Conservation (phyloP, 2,329 filamentous ascomycete species). For the Helotiales sp. region DNA sequence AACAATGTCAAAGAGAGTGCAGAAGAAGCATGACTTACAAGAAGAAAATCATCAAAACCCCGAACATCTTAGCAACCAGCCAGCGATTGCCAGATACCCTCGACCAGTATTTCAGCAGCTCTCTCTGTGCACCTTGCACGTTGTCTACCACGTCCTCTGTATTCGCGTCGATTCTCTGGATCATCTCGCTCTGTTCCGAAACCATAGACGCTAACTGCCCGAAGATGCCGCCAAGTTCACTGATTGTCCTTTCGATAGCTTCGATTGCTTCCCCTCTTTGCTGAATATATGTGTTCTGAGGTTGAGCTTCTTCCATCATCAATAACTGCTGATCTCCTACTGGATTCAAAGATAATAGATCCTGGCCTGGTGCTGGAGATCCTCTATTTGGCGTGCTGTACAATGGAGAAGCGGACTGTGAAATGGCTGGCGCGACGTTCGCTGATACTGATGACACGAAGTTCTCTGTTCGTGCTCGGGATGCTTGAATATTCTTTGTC, state of each 20-base stretch:
- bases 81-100: constrained; percentile 93
- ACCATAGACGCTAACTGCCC: constrained; percentile 96
- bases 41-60: constrained; percentile 94
- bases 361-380: constrained; percentile 66
- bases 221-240: constrained; percentile 89
- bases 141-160: constrained; percentile 98
- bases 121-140: constrained; percentile 93
- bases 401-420: constrained; percentile 81
- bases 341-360: constrained; percentile 84
- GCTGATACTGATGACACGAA: constrained; percentile 91
- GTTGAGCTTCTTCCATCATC: constrained; percentile 90
- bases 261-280: constrained; percentile 95
- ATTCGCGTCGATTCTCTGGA: constrained; percentile 95
- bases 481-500: constrained; percentile 97
- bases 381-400: constrained; percentile 79
- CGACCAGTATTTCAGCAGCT: constrained; percentile 96
- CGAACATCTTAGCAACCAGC: constrained; percentile 87
- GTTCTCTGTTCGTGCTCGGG: constrained; percentile 89
- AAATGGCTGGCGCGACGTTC: constrained; percentile 69
- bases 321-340: constrained; percentile 86
- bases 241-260: constrained; percentile 93
- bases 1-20: neutral
- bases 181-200: constrained; percentile 95
- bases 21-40: constrained; percentile 52
- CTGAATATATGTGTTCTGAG: constrained; percentile 86